Evolutionary conservation across 345 rosid species (phyloP).

Genomic region (Nasturtium officinale): DNA sequence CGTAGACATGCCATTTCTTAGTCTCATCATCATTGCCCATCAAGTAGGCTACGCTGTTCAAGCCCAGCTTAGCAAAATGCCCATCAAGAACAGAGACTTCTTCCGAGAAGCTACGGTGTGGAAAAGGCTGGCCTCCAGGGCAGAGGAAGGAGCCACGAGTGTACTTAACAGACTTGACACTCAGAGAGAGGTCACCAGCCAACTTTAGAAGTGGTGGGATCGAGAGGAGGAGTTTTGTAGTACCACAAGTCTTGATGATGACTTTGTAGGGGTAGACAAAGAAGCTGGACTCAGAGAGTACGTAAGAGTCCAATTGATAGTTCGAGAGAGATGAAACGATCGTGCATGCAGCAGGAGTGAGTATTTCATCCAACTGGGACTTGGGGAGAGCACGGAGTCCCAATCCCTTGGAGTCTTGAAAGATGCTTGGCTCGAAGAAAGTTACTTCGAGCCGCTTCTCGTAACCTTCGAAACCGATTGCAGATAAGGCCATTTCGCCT

Average conservation of each 20-base stretch:
- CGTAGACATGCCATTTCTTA: slow-evolving; percentile 89
- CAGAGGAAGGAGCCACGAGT: slow-evolving; percentile 91
- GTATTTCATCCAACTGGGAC: slow-evolving; percentile 73
- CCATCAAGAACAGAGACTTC: slow-evolving; percentile 82
- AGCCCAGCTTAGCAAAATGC: slow-evolving; percentile 61
- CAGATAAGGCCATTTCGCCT: slow-evolving; percentile 69
- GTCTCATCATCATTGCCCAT: slow-evolving; percentile 66
- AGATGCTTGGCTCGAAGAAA: slow-evolving; percentile 72
- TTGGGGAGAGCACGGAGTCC: slow-evolving; percentile 75
- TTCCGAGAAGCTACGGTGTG: slow-evolving; percentile 83
- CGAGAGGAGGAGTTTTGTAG: slow-evolving; percentile 86
- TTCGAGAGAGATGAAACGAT: slow-evolving; percentile 87
- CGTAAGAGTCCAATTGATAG: slow-evolving; percentile 74
- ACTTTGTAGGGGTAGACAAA: slow-evolving; percentile 90
- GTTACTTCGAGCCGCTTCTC: slow-evolving; percentile 88
- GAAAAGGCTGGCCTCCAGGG: slow-evolving; percentile 81
- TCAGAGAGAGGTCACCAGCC: slow-evolving; percentile 66
- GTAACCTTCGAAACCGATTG: slow-evolving; percentile 96
- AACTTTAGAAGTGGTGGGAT: slow-evolving; percentile 85
- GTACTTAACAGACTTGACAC: slow-evolving; percentile 71
- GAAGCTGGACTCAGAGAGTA: slow-evolving; percentile 96
- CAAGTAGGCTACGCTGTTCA: slow-evolving; percentile 63
- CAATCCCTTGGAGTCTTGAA: slow-evolving; percentile 60
- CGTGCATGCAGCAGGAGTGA: slow-evolving; percentile 84
- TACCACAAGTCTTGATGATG: slow-evolving; percentile 96